A percentile compares a stretch with the other conserved stretches of the same genome.
Evolutionary conservation across 805 yeast genomes (phyloP).

Genomic region (Pichia heedii): DNA sequence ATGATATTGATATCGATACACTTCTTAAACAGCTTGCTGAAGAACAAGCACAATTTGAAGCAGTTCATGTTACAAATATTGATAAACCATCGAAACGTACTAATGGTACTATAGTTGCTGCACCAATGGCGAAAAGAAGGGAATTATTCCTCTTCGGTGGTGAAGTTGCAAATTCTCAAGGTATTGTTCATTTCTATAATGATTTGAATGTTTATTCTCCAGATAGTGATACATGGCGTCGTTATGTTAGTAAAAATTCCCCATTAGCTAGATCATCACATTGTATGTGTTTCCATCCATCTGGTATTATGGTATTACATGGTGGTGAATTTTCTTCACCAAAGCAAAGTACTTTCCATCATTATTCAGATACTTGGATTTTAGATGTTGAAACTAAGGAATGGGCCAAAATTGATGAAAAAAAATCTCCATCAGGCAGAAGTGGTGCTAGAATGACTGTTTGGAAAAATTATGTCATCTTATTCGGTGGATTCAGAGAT

Average conservation of each 20-base stretch:
- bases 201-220: conserved; percentile 67
- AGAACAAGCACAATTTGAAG: conserved; percentile 73
- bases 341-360: conserved; percentile 90
- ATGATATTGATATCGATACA: conserved; percentile 80
- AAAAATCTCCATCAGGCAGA: conserved; percentile 68
- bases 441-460: conserved; percentile 87
- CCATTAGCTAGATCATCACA: conserved; percentile 94
- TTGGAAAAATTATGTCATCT: conserved; percentile 83
- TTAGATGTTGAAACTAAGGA: conserved; percentile 76
- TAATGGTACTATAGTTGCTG: conserved; percentile 66
- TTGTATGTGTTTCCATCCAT: conserved; percentile 87
- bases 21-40: conserved; percentile 66
- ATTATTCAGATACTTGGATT: conserved; percentile 94
- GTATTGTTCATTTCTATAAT: conserved; percentile 63
- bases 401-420: conserved; percentile 80
- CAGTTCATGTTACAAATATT: conserved; percentile 52
- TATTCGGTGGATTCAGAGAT: conserved; percentile 92
- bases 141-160: conserved; percentile 90
- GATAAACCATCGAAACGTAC: conserved; percentile 59
- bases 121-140: conserved; percentile 63
- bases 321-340: conserved; percentile 98
- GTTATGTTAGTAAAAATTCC: conserved; percentile 67
- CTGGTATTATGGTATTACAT: conserved; percentile 76
- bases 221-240: conserved; percentile 77
- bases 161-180: conserved; percentile 38